Base-by-base conservation (phyloP, 2,329 filamentous ascomycete species). In the Penicillium sp. region DNA sequence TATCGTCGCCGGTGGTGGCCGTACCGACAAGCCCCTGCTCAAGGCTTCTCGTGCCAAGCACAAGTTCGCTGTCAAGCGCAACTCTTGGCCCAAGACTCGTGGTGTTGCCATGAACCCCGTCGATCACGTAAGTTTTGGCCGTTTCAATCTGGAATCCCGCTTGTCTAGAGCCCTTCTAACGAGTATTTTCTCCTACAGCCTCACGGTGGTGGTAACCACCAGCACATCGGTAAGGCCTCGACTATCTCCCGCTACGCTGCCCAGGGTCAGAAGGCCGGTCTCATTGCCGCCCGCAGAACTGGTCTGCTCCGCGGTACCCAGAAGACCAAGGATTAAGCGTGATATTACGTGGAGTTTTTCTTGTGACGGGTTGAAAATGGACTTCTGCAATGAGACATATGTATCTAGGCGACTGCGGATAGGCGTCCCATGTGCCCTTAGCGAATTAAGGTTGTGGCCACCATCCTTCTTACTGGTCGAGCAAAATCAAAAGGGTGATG, bases 81-180 rank as follows among this genome's bases (percentile, higher is more conserved):
- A 99, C 92, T 94, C 89, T 81, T 99, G 95, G 95, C 95, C 95
- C 85, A 97, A 96, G 92, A 99, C 95, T 88, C 94, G 95, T 95
- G 95, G 95, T 97, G 95, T 99, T 90, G 95, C 95, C 85, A 99
- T 99, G 95, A 99, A 99, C 88, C 95, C 95, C 78, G 95, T 99
- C 79, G 95, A 99, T 86, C 95, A 99, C 89, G 83, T 85, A 85
- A 80, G 84, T 72, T 68, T 55, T 35, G n/a, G 9, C 35, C 5
- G 3, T 33, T 47, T 59, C 38, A n/a, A 28, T 9, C n/a, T n/a
- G n/a, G 7, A 33, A 7, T 24, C 2, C 8, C 17, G 24, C 57
- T 28, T 19, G 35, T n/a, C 51, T n/a, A 22, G 37, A 61, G 53
- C 50, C 54, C 58, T 30, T 65, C 68, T 74, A 58, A 72, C 68